Evolutionary conservation across 2,329 filamentous ascomycete species (phyloP), one percentile per base, ranked within the genome.

Genomic region (Xylariaceae sp.): DNA sequence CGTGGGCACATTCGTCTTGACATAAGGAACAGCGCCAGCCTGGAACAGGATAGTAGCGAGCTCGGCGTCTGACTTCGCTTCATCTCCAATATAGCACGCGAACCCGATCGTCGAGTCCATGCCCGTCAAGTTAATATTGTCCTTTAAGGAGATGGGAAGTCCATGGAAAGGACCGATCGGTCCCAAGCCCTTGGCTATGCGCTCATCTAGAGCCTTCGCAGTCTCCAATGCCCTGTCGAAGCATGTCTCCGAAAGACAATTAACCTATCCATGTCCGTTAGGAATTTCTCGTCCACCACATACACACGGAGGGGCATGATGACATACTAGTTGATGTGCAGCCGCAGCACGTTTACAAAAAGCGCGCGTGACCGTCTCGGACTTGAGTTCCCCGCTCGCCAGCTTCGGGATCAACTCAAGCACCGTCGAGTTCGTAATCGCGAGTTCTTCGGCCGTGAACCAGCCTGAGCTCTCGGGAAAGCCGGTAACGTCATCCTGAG

Each of bases 71-170:
- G 66, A 56, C 2, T 64, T 53, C 0, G 75, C 82, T 0, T 85
- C 83, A 45, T 84, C 74, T 40, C 78, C 76, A 3, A 85, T 81
- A 54, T 86, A 77, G 0, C 79, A 78, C 0, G 79, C 78, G 57
- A 90, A 85, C 4, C 86, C 86, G 0, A 86, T 76, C 0, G 82
- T 84, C 27, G 80, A 74, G 58, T 85, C 82, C 9, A 82, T 74
- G 4, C 82, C 83, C 2, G 68, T 66, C 11, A 87, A 71, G 55
- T 87, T 79, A 73, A 88, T 85, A 64, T 85, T 84, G 70, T 89
- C 86, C 64, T 90, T 90, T 46, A 90, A 75, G 0, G 84, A 83
- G 32, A 86, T 69, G 2, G 83, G 83, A 1, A 86, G 73, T 55
- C 67, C 87, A 67, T 89, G 86, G 1, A 90, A 74, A 1, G 86